Conservation (phyloP, 305 asterid genomes). For the Lippia alba region DNA sequence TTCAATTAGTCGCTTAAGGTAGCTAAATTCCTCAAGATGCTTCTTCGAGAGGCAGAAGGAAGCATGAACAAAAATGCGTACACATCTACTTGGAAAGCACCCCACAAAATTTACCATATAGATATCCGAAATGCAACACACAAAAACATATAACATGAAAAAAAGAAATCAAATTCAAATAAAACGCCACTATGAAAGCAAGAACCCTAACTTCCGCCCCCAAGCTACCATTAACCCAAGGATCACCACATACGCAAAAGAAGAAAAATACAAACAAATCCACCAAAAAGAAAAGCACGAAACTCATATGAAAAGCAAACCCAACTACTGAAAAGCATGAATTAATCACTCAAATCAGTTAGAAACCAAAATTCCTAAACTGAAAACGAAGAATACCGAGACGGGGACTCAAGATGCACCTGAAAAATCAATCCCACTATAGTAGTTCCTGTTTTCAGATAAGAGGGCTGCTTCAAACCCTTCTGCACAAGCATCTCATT, state of each 20-base stretch:
- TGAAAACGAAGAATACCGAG: no score
- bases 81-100: background rate
- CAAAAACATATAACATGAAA: background rate
- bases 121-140: background rate
- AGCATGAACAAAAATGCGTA: background rate
- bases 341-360: constrained; percentile 5
- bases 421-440: constrained; percentile 82
- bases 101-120: background rate
- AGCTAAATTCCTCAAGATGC: background rate
- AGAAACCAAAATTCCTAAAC: background rate
- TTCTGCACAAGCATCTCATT: constrained; percentile 77
- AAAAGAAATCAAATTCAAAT: background rate
- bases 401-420: constrained; percentile 42
- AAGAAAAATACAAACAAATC: background rate
- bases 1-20: background rate
- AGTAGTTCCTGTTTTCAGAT: constrained; percentile 91
- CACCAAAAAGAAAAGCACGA: constrained; percentile 9
- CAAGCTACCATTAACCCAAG: background rate
- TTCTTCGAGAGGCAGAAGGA: background rate
- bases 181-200: background rate
- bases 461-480: constrained; percentile 69
- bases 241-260: background rate
- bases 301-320: constrained; percentile 11
- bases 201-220: background rate
- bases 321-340: constrained; percentile 20